phyloP scores from a whole-genome alignment of 768 basidiomycete genomes.

The Suillus luteus region DNA sequence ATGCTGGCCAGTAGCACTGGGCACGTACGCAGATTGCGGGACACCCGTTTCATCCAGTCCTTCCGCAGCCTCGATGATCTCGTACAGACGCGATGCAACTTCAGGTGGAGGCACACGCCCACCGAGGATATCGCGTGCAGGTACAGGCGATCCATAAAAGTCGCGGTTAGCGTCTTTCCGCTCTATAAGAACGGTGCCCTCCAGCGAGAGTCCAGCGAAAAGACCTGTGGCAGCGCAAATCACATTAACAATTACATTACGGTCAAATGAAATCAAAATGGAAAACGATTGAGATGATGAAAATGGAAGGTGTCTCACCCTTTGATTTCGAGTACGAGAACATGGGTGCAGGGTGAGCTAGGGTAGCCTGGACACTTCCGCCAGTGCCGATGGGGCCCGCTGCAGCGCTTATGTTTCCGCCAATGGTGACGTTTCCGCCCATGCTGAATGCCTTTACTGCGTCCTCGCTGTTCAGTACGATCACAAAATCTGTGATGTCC shows the following conservation, averaged over 20 bases:
- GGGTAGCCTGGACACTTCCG: slow-evolving; percentile 80
- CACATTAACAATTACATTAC: slow-evolving; percentile 1
- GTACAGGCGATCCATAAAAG: slow-evolving; percentile 91
- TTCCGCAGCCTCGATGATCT: slow-evolving; percentile 95
- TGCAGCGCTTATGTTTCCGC: slow-evolving; percentile 81
- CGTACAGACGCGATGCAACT: slow-evolving; percentile 88
- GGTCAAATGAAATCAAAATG: background rate
- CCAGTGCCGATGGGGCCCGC: slow-evolving; percentile 96
- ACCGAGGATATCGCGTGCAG: slow-evolving; percentile 87
- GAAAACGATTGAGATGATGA: background rate
- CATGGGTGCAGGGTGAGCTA: slow-evolving; percentile 95
- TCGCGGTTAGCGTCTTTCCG: slow-evolving; percentile 95
- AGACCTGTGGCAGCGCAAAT: slow-evolving; percentile 56
- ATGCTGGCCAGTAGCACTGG: slow-evolving; percentile 61
- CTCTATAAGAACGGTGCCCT: slow-evolving; percentile 93
- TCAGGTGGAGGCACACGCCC: slow-evolving; percentile 98
- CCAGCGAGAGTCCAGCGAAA: slow-evolving; percentile 92
- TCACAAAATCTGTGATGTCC: slow-evolving; percentile 93
- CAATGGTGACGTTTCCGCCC: slow-evolving; percentile 95
- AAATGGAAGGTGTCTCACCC: slow-evolving; percentile 48
- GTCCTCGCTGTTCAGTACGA: slow-evolving; percentile 96
- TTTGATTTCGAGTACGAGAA: slow-evolving; percentile 97
- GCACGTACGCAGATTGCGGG: slow-evolving; percentile 80
- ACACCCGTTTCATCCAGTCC: slow-evolving; percentile 85
- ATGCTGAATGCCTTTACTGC: slow-evolving; percentile 94